A percentile compares a stretch with the other conserved stretches of the same genome.
These are phyloP conservation scores for Annona cherimola DNA, from an alignment of 164 flowering plant genomes.

Conservation along the genomic window DNA sequence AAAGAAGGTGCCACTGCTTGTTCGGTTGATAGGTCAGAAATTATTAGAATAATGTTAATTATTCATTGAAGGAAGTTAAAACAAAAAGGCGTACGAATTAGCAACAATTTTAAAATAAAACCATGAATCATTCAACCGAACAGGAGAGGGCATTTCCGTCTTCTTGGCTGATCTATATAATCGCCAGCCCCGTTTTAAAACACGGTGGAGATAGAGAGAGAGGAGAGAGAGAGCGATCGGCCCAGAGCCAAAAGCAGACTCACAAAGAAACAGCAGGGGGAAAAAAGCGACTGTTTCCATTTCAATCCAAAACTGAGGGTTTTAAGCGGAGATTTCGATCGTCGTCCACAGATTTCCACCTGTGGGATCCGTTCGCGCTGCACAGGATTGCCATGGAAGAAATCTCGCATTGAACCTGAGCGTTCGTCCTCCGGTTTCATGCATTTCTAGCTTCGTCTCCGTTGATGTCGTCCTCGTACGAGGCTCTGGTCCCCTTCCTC, in stretches of 20 bases:
- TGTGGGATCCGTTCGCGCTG: not conserved
- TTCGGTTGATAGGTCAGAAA: no score
- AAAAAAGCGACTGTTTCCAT: not conserved
- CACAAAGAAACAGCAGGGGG: not conserved
- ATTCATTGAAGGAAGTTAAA: no score
- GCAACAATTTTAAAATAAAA: no score
- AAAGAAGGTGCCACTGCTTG: no score
- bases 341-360: not conserved
- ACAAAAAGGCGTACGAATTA: no score
- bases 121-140: no score
- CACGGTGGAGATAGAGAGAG: not conserved
- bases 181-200: not conserved
- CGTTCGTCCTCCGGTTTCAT: not conserved
- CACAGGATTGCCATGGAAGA: not conserved
- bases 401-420: not conserved
- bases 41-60: no score
- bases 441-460: not conserved
- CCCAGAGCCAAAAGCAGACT: not conserved
- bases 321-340: not conserved
- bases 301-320: not conserved
- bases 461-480: not conserved
- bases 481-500: not conserved
- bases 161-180: not conserved
- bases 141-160: conserved; percentile 10
- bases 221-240: not conserved